phyloP scores from a whole-genome alignment of 2,329 filamentous ascomycete genomes.

The Diplodia corticola region DNA sequence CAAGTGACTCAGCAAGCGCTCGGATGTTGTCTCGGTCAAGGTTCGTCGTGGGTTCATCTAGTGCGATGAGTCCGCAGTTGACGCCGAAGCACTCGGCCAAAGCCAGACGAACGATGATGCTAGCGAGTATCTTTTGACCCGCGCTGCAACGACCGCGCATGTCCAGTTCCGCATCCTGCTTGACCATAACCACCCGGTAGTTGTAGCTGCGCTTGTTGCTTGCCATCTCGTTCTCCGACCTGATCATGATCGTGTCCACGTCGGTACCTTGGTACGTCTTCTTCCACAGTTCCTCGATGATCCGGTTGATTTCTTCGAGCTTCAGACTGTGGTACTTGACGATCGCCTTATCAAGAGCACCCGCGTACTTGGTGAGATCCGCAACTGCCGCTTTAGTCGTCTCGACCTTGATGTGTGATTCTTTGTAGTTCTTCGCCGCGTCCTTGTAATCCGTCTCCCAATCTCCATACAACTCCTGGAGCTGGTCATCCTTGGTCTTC shows the following conservation, averaged over 20 bases:
- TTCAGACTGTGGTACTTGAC: constrained; percentile 96
- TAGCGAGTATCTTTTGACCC: constrained; percentile 93
- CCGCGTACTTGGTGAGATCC: constrained; percentile 78
- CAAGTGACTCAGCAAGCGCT: constrained; percentile 78
- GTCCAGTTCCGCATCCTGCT: constrained; percentile 96
- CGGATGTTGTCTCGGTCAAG: constrained; percentile 94
- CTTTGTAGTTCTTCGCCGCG: constrained; percentile 76
- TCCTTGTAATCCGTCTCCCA: constrained; percentile 87
- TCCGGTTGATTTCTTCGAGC: constrained; percentile 97
- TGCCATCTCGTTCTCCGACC: constrained; percentile 79
- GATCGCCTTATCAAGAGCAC: constrained; percentile 90
- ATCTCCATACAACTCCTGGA: constrained; percentile 70
- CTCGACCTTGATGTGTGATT: constrained; percentile 84
- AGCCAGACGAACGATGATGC: constrained; percentile 95
- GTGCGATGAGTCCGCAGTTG: constrained; percentile 92
- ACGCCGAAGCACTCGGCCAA: constrained; percentile 95
- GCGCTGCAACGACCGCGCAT: constrained; percentile 98
- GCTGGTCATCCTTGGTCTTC: constrained; percentile 80
- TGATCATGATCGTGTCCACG: constrained; percentile 94
- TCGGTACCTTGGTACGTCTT: constrained; percentile 96
- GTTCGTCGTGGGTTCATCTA: constrained; percentile 97
- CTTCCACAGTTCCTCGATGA: constrained; percentile 95
- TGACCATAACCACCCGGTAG: constrained; percentile 96
- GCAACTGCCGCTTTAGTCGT: constrained; percentile 92
- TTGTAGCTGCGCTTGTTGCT: constrained; percentile 85